Percentiles rank a stretch among this genome's conserved stretches.
phyloP scores from a whole-genome alignment of 352 stramenopile genomes.

The Phytophthora niederhauseri region DNA sequence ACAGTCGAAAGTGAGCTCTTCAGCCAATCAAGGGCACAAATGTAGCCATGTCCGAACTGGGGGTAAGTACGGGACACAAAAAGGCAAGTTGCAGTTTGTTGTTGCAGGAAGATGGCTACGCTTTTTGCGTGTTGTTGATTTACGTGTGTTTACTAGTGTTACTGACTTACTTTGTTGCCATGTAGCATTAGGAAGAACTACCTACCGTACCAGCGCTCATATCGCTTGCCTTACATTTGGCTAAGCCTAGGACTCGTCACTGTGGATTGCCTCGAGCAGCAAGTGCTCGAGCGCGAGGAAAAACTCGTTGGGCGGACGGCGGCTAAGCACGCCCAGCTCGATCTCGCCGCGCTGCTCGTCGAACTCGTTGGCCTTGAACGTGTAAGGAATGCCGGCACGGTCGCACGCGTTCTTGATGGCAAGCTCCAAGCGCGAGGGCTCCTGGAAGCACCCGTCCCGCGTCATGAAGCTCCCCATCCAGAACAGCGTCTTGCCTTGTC shows the following conservation, averaged over 20 bases:
- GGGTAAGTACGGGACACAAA: neutral
- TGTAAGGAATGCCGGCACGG: constrained; percentile 49
- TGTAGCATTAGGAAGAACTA: constrained; percentile 19
- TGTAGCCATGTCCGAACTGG: constrained; percentile 21
- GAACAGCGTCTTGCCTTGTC: constrained; percentile 52
- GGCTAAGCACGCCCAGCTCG: constrained; percentile 60
- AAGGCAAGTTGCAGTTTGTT: neutral
- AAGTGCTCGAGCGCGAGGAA: constrained; percentile 56
- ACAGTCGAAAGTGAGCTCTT: constrained; percentile 18
- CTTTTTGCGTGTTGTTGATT: neutral
- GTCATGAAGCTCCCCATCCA: constrained; percentile 82
- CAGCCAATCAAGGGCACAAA: constrained; percentile 20
- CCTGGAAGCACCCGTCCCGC: constrained; percentile 68
- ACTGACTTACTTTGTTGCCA: constrained; percentile 15
- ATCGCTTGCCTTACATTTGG: neutral
- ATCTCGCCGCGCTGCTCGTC: constrained; percentile 66
- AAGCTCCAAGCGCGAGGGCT: constrained; percentile 62
- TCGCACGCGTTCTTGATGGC: constrained; percentile 55
- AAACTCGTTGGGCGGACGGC: constrained; percentile 66
- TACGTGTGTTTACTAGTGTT: constrained; percentile 18
- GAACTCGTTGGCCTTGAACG: constrained; percentile 61
- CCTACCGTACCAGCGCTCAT: constrained; percentile 13
- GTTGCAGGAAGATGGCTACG: neutral
- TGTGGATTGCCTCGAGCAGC: constrained; percentile 33
- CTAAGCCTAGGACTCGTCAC: constrained; percentile 18